A percentile compares a stretch with the other conserved stretches of the same genome.
phyloP scores from a whole-genome alignment of 2,329 filamentous ascomycete genomes.

The Diaporthe longicolla region DNA sequence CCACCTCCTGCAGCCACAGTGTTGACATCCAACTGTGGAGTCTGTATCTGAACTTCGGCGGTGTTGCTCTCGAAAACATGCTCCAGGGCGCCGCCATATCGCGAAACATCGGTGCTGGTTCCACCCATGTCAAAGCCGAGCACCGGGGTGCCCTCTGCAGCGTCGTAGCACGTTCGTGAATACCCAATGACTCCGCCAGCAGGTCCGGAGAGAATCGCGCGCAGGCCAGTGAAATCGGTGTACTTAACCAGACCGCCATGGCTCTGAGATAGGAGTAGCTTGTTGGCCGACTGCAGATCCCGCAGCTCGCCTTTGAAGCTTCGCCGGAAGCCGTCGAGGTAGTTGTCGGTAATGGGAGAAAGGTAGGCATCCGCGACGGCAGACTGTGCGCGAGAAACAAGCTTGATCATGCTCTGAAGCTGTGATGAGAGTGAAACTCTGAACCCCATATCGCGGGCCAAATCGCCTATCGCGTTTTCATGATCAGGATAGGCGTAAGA shows the following conservation, averaged over 20 bases:
- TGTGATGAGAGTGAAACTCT: slow-evolving; percentile 76
- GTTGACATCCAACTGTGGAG: slow-evolving; percentile 89
- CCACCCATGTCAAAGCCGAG: slow-evolving; percentile 42
- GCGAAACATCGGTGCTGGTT: slow-evolving; percentile 54
- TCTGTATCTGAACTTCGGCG: slow-evolving; percentile 88
- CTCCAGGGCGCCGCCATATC: slow-evolving; percentile 57
- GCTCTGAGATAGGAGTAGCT: slow-evolving; percentile 71
- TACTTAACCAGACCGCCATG: slow-evolving; percentile 60
- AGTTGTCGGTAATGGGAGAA: slow-evolving; percentile 78
- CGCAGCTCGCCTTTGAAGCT: slow-evolving; percentile 75
- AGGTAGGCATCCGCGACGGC: slow-evolving; percentile 83
- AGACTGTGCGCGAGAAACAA: slow-evolving; percentile 78
- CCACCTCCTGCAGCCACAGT: slow-evolving; percentile 89
- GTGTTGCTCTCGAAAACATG: slow-evolving; percentile 58
- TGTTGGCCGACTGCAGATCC: slow-evolving; percentile 74
- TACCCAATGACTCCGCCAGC: slow-evolving; percentile 79
- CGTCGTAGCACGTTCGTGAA: slow-evolving; percentile 80
- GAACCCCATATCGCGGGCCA: slow-evolving; percentile 77
- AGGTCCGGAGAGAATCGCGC: slow-evolving; percentile 78
- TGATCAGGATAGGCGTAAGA: slow-evolving; percentile 79
- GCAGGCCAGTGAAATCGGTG: slow-evolving; percentile 47
- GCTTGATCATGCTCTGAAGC: slow-evolving; percentile 79
- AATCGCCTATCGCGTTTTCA: slow-evolving; percentile 72
- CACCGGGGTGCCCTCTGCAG: slow-evolving; percentile 63
- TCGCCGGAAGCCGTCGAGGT: slow-evolving; percentile 75